Conservation (phyloP, 108 stramenopile genomes). For the Cyclotella atomus region DNA sequence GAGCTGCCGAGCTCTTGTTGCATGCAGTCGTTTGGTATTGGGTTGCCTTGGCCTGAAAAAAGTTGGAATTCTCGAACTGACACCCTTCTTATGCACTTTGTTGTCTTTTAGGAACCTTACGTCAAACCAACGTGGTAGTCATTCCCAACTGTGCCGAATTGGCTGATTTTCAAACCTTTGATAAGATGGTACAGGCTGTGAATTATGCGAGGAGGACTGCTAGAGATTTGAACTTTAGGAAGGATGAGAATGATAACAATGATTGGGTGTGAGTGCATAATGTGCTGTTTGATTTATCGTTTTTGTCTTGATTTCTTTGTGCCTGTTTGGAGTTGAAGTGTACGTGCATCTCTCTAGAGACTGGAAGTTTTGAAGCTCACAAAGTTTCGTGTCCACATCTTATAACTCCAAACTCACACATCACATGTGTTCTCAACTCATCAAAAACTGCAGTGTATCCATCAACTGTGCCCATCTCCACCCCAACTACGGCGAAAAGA, state of each 20-base stretch:
- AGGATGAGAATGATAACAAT: constrained; percentile 40
- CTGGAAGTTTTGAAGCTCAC: background rate
- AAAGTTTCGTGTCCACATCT: background rate
- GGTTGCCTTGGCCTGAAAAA: background rate
- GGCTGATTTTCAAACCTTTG: constrained; percentile 59
- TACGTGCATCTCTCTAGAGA: background rate
- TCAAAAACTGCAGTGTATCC: constrained; percentile 49
- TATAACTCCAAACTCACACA: too few relatives aligned
- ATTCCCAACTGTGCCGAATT: constrained; percentile 69
- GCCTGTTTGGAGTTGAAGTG: too few relatives aligned
- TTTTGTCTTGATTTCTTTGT: background rate
- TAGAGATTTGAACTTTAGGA: constrained; percentile 68
- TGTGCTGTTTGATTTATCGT: background rate
- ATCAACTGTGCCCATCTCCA: constrained; percentile 89
- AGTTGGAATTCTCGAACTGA: too few relatives aligned
- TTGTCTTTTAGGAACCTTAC: too few relatives aligned
- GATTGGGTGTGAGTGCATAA: constrained; percentile 64
- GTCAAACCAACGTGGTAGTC: constrained; percentile 79
- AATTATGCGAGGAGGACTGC: constrained; percentile 73
- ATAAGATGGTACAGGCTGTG: constrained; percentile 62
- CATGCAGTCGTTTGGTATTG: too few relatives aligned
- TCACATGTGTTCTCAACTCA: too few relatives aligned
- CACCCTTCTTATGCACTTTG: too few relatives aligned
- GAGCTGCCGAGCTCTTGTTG: too few relatives aligned
- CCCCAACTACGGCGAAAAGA: constrained; percentile 72